These are phyloP conservation scores for Hypoxylon sp. DNA, from an alignment of 2,329 filamentous ascomycete genomes.

Conservation along the genomic window DNA sequence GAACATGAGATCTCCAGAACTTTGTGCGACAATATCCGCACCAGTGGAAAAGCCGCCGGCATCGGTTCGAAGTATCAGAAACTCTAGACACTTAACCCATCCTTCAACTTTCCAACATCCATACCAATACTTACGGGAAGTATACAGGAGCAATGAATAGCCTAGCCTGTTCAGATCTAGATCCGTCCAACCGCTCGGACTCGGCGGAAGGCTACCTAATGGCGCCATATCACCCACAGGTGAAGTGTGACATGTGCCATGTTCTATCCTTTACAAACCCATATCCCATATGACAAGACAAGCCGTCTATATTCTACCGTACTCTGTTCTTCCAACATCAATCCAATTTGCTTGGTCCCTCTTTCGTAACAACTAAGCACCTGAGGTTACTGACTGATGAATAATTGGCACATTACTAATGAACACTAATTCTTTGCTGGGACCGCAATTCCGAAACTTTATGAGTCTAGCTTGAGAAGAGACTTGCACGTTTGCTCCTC, in stretches of 20 bases:
- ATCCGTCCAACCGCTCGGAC: slow-evolving; percentile 30
- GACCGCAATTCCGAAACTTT: slow-evolving; percentile 30
- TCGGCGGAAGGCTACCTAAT: slow-evolving; percentile 20
- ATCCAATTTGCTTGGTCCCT: not conserved
- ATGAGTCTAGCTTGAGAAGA: slow-evolving; percentile 1
- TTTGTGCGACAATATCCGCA: slow-evolving; percentile 37
- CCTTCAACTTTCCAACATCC: slow-evolving; percentile 5
- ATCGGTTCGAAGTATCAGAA: slow-evolving; percentile 22
- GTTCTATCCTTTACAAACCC: slow-evolving; percentile 12
- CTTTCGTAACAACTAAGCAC: not conserved
- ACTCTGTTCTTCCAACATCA: not conserved
- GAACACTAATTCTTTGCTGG: slow-evolving; percentile 7
- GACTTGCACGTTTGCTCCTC: slow-evolving; percentile 27
- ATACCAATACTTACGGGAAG: not conserved
- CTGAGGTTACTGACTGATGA: slow-evolving; percentile 1
- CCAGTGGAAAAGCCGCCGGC: slow-evolving; percentile 21
- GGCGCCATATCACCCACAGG: slow-evolving; percentile 23
- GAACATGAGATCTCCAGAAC: slow-evolving; percentile 6
- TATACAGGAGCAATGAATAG: not conserved
- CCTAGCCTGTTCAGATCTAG: slow-evolving; percentile 26
- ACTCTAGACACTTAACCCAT: not conserved
- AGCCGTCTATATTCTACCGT: slow-evolving; percentile 9
- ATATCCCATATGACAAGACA: slow-evolving; percentile 15
- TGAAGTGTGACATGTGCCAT: slow-evolving; percentile 32
- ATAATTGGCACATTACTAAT: slow-evolving; percentile 29